phyloP scores from a whole-genome alignment of 345 rosid genomes.

The Pseudoturritis turrita region DNA sequence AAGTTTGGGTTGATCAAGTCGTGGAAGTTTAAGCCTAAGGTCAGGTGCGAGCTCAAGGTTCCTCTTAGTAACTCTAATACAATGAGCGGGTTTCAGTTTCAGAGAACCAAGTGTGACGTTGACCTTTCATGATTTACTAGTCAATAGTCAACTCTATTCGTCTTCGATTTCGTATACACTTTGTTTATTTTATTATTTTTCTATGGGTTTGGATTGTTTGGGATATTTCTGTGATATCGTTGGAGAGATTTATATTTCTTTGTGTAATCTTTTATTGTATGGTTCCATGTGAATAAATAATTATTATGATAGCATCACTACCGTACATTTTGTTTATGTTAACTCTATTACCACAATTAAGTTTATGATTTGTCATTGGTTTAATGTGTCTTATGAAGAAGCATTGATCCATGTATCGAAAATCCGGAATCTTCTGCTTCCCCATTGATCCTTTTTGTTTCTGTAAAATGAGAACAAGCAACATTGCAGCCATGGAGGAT shows the following conservation, averaged over 20 bases:
- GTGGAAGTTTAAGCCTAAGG: conserved; percentile 46
- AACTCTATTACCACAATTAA: background rate
- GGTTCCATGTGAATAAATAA: conserved; percentile 23
- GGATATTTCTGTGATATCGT: background rate
- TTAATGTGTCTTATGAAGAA: background rate
- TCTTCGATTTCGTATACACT: background rate
- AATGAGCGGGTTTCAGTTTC: conserved; percentile 4
- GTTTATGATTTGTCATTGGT: background rate
- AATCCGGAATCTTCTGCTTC: conserved; percentile 25
- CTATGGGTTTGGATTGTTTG: background rate
- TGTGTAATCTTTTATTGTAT: background rate
- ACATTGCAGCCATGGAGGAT: conserved; percentile 34
- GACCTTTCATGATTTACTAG: conserved; percentile 23
- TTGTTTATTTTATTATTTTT: background rate
- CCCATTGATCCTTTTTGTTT: conserved; percentile 25
- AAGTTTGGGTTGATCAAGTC: conserved; percentile 59
- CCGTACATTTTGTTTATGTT: background rate
- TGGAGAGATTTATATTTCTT: background rate
- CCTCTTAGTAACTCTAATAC: conserved; percentile 35
- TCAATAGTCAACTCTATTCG: background rate
- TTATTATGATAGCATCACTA: background rate
- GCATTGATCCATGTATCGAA: conserved; percentile 27
- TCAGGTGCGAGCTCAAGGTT: conserved; percentile 55
- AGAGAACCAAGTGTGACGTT: conserved; percentile 46
- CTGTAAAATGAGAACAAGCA: conserved; percentile 27